Percentiles rank a stretch among this genome's conserved stretches.
phyloP scores from a whole-genome alignment of 495 filamentous ascomycete species.

The Lasiosphaeria ovina region DNA sequence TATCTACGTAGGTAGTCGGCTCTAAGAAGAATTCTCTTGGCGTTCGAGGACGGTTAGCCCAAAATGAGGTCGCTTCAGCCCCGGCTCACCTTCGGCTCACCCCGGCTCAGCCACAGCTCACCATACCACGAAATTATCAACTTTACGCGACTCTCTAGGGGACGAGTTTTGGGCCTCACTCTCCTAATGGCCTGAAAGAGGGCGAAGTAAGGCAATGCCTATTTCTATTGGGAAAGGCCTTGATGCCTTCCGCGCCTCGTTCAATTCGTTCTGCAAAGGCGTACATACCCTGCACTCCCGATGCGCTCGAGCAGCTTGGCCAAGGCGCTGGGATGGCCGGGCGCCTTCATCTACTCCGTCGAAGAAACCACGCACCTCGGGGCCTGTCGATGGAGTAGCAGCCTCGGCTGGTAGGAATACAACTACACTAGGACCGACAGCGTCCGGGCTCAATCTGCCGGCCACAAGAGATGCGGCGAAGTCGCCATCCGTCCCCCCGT shows the following conservation, averaged over 20 bases:
- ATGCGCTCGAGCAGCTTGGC: no score
- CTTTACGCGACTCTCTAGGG: no score
- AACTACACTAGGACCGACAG: not conserved
- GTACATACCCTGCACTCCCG: no score
- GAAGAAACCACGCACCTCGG: slow-evolving; percentile 7
- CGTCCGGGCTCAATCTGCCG: not conserved
- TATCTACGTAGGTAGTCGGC: not conserved
- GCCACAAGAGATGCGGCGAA: not conserved
- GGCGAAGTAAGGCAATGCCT: no score
- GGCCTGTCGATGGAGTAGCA: not conserved
- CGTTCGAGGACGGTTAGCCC: not conserved
- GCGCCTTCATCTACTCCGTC: slow-evolving; percentile 5
- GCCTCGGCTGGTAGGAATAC: not conserved
- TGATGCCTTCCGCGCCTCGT: no score
- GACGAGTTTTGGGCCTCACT: no score
- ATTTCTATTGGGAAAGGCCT: no score
- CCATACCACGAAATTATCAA: not conserved
- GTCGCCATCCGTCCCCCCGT: not conserved
- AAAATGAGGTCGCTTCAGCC: not conserved
- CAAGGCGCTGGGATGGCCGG: slow-evolving; percentile 7
- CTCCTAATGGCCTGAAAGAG: not conserved
- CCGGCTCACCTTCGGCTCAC: not conserved
- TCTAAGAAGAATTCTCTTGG: not conserved
- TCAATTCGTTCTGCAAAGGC: no score
- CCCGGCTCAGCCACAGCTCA: not conserved